Evolutionary conservation across 306 rosid species (phyloP).

Genomic region (Vicia sativa): DNA sequence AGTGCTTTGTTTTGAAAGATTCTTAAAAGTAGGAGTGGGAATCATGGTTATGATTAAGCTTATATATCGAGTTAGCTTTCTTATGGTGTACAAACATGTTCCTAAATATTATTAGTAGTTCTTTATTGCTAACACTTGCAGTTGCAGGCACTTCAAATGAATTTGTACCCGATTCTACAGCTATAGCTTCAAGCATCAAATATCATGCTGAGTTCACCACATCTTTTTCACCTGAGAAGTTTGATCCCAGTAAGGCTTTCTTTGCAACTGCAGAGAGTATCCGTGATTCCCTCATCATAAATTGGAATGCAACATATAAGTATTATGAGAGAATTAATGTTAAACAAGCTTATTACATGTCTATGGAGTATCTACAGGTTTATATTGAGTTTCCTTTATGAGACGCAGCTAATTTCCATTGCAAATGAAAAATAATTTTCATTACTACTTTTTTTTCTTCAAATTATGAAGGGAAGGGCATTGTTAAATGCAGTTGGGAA

Average conservation of each 20-base stretch:
- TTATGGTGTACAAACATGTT: not conserved
- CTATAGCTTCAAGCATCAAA: slow-evolving; percentile 81
- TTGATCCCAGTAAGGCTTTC: slow-evolving; percentile 75
- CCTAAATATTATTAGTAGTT: slow-evolving; percentile 4
- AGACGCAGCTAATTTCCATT: slow-evolving; percentile 16
- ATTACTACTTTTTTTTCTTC: slow-evolving; percentile 6
- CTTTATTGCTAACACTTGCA: slow-evolving; percentile 37
- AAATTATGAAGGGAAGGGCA: slow-evolving; percentile 78
- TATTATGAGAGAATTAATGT: slow-evolving; percentile 64
- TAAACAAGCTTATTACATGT: slow-evolving; percentile 93
- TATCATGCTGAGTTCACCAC: slow-evolving; percentile 93
- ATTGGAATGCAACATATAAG: slow-evolving; percentile 80
- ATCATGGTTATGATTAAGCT: slow-evolving; percentile 9
- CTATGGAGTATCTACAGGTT: slow-evolving; percentile 98
- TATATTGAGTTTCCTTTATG: slow-evolving; percentile 38
- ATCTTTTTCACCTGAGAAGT: slow-evolving; percentile 69
- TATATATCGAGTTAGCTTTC: not conserved
- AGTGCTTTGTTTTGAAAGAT: slow-evolving; percentile 17
- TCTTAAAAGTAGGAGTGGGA: slow-evolving; percentile 17
- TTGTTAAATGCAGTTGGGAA: slow-evolving; percentile 91
- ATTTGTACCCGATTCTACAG: slow-evolving; percentile 61
- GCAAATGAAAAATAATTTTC: slow-evolving; percentile 12
- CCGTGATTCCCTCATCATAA: slow-evolving; percentile 76
- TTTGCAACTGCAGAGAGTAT: slow-evolving; percentile 89
- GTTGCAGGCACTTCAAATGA: slow-evolving; percentile 46